Evolutionary conservation across 805 yeast genomes (phyloP).

Genomic region (Cephaloascus albidus): DNA sequence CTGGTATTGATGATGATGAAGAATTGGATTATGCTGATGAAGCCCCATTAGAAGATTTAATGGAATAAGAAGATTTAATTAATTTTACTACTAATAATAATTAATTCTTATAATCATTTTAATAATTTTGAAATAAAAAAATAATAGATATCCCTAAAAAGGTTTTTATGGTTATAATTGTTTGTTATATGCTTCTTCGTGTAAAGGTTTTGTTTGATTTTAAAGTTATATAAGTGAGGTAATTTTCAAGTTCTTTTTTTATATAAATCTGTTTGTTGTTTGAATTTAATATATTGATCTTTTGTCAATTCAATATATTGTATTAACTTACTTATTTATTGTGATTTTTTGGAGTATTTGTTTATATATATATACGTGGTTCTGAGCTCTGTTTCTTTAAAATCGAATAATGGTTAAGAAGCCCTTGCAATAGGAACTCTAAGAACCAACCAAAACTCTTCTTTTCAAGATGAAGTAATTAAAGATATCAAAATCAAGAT

Average conservation of each 20-base stretch:
- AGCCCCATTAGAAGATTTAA: conserved; percentile 45
- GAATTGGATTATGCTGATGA: conserved; percentile 63
- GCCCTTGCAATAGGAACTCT: too few species aligned
- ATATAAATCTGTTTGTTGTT: not conserved
- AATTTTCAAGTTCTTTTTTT: not conserved
- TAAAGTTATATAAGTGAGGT: not conserved
- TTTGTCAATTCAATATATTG: not conserved
- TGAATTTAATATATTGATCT: not conserved
- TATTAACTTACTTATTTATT: too few species aligned
- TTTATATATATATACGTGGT: too few species aligned
- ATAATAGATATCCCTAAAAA: not conserved
- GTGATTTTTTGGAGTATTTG: too few species aligned
- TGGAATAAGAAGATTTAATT: conserved; percentile 26
- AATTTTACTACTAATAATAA: not conserved
- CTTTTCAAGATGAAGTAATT: not conserved
- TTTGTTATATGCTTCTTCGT: not conserved
- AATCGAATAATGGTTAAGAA: too few species aligned
- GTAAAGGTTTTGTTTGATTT: not conserved
- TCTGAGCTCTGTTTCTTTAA: too few species aligned
- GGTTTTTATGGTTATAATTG: too few species aligned
- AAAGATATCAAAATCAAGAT: not conserved
- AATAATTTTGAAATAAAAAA: too few species aligned
- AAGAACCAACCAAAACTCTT: not conserved
- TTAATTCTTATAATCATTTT: not conserved
- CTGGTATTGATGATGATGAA: conserved; percentile 68